These are phyloP conservation scores for Tetrapisispora fleetii DNA, from an alignment of 805 yeast genomes.

Conservation along the genomic window DNA sequence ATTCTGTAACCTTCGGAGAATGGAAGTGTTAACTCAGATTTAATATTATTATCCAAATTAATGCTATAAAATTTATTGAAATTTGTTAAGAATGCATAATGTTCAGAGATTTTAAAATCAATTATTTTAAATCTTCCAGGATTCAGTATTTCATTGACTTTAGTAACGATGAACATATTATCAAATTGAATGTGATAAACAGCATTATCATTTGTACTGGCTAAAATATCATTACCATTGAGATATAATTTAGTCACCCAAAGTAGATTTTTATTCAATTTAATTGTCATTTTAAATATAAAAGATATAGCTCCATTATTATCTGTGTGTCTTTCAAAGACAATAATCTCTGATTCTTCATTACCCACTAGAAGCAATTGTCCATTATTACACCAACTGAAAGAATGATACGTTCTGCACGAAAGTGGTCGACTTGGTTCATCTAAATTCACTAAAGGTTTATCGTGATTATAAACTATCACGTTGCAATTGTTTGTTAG, in stretches of 20 bases:
- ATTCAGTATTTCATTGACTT: slow-evolving; percentile 3
- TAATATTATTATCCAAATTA: not conserved
- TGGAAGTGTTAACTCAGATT: not conserved
- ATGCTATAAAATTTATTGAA: not conserved
- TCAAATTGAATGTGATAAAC: slow-evolving; percentile 7
- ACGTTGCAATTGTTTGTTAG: slow-evolving; percentile 25
- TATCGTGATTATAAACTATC: slow-evolving; percentile 12
- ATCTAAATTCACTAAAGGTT: slow-evolving; percentile 15
- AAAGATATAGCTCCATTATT: not conserved
- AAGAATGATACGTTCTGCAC: slow-evolving; percentile 18
- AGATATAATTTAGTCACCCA: slow-evolving; percentile 21
- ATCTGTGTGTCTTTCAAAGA: slow-evolving; percentile 5
- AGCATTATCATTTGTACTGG: slow-evolving; percentile 18
- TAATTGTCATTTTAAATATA: not conserved
- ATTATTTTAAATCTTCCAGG: slow-evolving; percentile 15
- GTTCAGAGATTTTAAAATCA: slow-evolving; percentile 12
- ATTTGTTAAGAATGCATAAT: slow-evolving; percentile 10
- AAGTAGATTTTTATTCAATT: not conserved
- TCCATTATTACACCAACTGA: slow-evolving; percentile 22
- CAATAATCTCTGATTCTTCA: slow-evolving; percentile 16
- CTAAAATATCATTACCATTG: slow-evolving; percentile 7
- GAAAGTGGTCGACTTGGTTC: slow-evolving; percentile 6
- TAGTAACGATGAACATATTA: not conserved
- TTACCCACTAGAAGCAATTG: slow-evolving; percentile 18
- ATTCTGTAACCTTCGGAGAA: not conserved